Evolutionary conservation across 2,329 filamentous ascomycete genomes (phyloP).

Genomic region (Scleromitrula shiraiana): DNA sequence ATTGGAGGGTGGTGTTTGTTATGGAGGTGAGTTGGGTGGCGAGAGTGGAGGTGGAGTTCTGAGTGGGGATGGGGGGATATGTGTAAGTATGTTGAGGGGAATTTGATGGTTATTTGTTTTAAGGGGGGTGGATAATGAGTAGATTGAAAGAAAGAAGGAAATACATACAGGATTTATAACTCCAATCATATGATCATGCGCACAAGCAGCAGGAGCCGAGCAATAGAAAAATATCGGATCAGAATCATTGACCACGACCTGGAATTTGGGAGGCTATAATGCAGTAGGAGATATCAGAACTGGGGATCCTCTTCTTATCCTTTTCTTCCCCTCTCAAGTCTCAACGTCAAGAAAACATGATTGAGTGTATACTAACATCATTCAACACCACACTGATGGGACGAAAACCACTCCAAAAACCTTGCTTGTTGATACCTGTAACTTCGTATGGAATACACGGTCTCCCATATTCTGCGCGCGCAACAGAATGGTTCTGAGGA

Average conservation of each 20-base stretch:
- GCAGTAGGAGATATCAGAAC: too few species aligned
- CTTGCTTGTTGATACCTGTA: constrained; percentile 40
- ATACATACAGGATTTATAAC: constrained; percentile 62
- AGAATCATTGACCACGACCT: constrained; percentile 49
- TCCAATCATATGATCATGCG: constrained; percentile 62
- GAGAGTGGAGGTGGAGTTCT: constrained; percentile 22
- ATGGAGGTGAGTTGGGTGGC: constrained; percentile 17
- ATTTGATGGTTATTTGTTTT: too few species aligned
- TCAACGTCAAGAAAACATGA: too few species aligned
- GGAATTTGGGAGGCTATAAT: constrained; percentile 33
- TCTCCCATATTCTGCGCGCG: constrained; percentile 45
- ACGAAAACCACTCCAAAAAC: constrained; percentile 46
- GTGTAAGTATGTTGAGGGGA: not conserved
- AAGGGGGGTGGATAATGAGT: too few species aligned
- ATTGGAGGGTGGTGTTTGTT: constrained; percentile 14
- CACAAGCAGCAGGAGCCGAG: constrained; percentile 58
- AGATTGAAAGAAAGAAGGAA: not conserved
- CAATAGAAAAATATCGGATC: constrained; percentile 64
- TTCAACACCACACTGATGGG: constrained; percentile 34
- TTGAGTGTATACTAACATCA: constrained; percentile 36
- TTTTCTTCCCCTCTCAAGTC: too few species aligned
- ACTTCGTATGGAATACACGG: constrained; percentile 58
- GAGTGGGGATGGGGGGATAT: not conserved
- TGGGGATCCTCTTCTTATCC: too few species aligned
- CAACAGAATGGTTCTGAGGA: constrained; percentile 54